phyloP scores from a whole-genome alignment of 1,284 basidiomycete genomes.

The Anthracocystis setariae region DNA sequence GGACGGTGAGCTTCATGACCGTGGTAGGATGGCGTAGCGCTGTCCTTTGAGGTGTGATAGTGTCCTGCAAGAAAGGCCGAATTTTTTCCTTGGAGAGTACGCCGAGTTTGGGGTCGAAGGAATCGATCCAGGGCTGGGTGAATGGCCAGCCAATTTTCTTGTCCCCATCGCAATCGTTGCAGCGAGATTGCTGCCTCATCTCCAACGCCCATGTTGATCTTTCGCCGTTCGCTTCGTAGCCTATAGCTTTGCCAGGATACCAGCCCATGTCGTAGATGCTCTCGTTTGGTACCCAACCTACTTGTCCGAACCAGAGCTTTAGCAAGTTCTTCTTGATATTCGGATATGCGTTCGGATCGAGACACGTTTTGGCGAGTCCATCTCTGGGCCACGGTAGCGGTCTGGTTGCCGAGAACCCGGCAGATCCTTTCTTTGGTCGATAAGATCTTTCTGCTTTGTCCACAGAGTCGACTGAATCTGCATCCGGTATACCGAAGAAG shows the following conservation, averaged over 20 bases:
- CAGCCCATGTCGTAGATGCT: constrained; percentile 40
- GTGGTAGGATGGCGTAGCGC: constrained; percentile 29
- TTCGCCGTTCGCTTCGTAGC: constrained; percentile 17
- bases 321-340: constrained; percentile 18
- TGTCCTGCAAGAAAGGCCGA: constrained; percentile 14
- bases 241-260: constrained; percentile 41
- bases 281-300: constrained; percentile 26
- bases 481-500: constrained; percentile 24
- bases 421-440: constrained; percentile 1
- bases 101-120: not conserved
- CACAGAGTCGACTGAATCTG: not conserved
- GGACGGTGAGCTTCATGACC: constrained; percentile 29
- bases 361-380: constrained; percentile 16
- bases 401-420: too few relatives aligned
- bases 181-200: constrained; percentile 1
- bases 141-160: constrained; percentile 39
- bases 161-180: not conserved
- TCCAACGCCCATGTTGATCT: constrained; percentile 18
- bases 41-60: constrained; percentile 11
- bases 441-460: constrained; percentile 1
- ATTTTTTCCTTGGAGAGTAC: constrained; percentile 12
- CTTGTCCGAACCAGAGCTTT: constrained; percentile 25
- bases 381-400: constrained; percentile 35
- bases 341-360: constrained; percentile 15
- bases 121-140: constrained; percentile 29